Conservation (phyloP, 305 asterid genomes). For the Solanum hybrid region DNA sequence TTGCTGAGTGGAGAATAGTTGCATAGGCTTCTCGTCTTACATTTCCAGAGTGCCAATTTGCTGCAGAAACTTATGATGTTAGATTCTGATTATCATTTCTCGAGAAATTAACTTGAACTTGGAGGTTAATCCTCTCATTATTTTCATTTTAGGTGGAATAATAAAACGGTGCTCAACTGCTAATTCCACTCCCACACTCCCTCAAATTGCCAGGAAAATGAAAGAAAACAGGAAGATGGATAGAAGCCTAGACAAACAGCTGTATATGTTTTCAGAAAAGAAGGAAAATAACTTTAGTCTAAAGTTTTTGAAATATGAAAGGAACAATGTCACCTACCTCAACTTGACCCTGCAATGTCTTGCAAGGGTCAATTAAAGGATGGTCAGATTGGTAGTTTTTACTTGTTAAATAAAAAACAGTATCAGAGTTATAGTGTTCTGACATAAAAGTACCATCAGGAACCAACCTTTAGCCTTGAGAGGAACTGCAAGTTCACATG, state of each 20-base stretch:
- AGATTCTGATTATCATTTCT: background rate
- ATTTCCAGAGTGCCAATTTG: constrained; percentile 46
- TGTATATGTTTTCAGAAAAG: background rate
- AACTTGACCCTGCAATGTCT: background rate
- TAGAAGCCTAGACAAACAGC: background rate
- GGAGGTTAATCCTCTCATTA: background rate
- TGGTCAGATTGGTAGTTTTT: background rate
- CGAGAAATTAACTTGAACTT: background rate
- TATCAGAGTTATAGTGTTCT: background rate
- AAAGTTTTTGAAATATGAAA: background rate
- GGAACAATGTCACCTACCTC: background rate
- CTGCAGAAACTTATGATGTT: constrained; percentile 28
- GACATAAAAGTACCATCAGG: background rate
- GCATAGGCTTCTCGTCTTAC: constrained; percentile 82
- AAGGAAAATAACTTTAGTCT: background rate
- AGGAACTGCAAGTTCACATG: constrained; percentile 92
- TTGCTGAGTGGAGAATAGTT: constrained; percentile 83
- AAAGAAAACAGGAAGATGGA: background rate
- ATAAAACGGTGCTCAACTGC: background rate
- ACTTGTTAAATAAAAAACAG: background rate
- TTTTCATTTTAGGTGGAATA: background rate
- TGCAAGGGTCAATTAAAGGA: background rate
- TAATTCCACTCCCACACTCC: background rate
- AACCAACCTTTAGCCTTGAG: constrained; percentile 59
- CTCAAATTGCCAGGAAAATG: background rate